Conservation (phyloP, 805 yeast genomes). For the Yamadazyma sp. region DNA sequence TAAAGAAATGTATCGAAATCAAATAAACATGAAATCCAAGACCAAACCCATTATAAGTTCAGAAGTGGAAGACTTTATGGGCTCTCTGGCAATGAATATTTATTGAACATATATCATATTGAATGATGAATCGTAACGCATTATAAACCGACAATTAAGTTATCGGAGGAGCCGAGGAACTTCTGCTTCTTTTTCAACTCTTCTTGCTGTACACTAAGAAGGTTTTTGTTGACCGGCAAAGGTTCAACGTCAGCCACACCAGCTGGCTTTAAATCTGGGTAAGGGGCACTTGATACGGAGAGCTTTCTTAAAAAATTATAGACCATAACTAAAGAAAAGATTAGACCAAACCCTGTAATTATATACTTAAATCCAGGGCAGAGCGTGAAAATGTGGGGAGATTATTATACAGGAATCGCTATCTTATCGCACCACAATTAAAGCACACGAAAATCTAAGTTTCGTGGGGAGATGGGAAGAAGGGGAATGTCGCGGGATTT, state of each 20-base stretch:
- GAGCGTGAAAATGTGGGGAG: constrained; percentile 10
- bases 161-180: constrained; percentile 21
- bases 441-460: too few species aligned
- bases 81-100: too few species aligned
- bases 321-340: constrained; percentile 11
- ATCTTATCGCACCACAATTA: too few species aligned
- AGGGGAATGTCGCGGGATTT: too few species aligned
- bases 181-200: constrained; percentile 11
- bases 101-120: too few species aligned
- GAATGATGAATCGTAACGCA: neutral
- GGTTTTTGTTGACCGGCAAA: constrained; percentile 12
- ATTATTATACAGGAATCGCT: constrained; percentile 4
- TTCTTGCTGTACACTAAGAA: constrained; percentile 13
- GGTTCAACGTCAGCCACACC: neutral
- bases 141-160: constrained; percentile 22
- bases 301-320: constrained; percentile 14
- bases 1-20: too few species aligned
- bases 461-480: too few species aligned
- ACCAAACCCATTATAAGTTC: too few species aligned
- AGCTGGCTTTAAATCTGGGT: neutral
- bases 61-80: too few species aligned
- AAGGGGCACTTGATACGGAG: constrained; percentile 1
- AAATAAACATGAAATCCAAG: too few species aligned
- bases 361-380: too few species aligned
- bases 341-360: too few species aligned